These are phyloP conservation scores for Populus pruinosa DNA, from an alignment of 345 rosid species.

Conservation along the genomic window DNA sequence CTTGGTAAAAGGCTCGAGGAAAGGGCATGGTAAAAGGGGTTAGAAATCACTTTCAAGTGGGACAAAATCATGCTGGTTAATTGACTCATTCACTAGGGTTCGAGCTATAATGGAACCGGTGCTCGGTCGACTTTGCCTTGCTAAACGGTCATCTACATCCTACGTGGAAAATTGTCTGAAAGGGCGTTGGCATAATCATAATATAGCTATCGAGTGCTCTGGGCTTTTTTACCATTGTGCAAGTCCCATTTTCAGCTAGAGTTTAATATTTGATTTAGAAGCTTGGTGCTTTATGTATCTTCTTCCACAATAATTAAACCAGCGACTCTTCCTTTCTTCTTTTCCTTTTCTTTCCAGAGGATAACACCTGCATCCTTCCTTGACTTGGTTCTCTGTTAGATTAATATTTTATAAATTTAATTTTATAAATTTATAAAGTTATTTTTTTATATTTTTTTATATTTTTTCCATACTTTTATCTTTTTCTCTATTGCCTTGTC, in stretches of 20 bases:
- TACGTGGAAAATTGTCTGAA: background rate
- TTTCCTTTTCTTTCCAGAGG: background rate
- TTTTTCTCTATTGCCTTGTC: no score
- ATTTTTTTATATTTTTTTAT: no score
- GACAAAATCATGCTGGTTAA: conserved; percentile 7
- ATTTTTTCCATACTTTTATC: no score
- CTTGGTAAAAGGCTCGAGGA: background rate
- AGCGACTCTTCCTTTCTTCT: background rate
- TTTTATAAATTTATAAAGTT: no score
- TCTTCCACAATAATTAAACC: background rate
- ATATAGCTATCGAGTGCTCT: background rate
- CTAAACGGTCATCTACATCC: no score
- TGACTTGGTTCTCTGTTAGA: rapidly evolving
- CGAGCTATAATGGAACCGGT: background rate
- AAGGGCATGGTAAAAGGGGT: background rate
- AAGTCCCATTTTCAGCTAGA: background rate
- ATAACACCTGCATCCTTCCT: rapidly evolving
- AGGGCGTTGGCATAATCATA: background rate
- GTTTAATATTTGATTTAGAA: background rate
- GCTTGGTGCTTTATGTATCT: background rate
- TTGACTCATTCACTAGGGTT: background rate
- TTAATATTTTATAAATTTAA: no score
- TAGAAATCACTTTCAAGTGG: background rate
- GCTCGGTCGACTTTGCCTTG: background rate
- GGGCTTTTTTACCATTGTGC: background rate